Evolutionary conservation across 805 yeast genomes (phyloP).

Genomic region (Lachancea thermotolerans): DNA sequence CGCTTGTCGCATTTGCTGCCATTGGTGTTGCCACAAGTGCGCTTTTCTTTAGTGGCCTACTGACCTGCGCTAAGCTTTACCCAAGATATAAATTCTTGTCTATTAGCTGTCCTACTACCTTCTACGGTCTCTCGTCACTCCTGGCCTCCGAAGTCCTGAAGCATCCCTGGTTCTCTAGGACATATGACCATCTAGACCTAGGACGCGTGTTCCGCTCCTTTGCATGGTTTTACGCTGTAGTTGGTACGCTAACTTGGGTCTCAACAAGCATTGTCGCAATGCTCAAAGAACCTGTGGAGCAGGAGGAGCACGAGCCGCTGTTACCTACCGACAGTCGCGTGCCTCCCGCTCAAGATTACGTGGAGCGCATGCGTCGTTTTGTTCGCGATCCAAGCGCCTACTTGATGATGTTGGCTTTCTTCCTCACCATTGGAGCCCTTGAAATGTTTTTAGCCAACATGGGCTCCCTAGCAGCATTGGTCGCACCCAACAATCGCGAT

Average conservation of each 20-base stretch:
- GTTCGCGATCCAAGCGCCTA: constrained; percentile 55
- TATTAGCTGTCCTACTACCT: constrained; percentile 81
- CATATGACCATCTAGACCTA: constrained; percentile 36
- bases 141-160: constrained; percentile 60
- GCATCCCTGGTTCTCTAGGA: constrained; percentile 34
- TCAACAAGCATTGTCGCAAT: constrained; percentile 60
- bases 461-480: constrained; percentile 57
- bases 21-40: constrained; percentile 72
- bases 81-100: constrained; percentile 73
- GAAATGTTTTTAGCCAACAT: constrained; percentile 81
- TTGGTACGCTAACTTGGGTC: constrained; percentile 56
- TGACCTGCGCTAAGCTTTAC: constrained; percentile 81
- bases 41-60: constrained; percentile 59
- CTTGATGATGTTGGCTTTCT: constrained; percentile 53
- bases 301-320: constrained; percentile 14
- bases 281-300: constrained; percentile 30
- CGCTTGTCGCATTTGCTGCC: constrained; percentile 46
- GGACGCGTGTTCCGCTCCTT: constrained; percentile 47
- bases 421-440: constrained; percentile 71
- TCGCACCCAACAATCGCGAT: constrained; percentile 13
- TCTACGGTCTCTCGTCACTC: constrained; percentile 77
- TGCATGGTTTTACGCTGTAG: constrained; percentile 44
- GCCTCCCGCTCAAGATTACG: constrained; percentile 27
- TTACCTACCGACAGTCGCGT: constrained; percentile 31
- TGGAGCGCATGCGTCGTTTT: constrained; percentile 13